These are phyloP conservation scores for Quercus suber DNA, from an alignment of 306 rosid species.

Conservation along the genomic window DNA sequence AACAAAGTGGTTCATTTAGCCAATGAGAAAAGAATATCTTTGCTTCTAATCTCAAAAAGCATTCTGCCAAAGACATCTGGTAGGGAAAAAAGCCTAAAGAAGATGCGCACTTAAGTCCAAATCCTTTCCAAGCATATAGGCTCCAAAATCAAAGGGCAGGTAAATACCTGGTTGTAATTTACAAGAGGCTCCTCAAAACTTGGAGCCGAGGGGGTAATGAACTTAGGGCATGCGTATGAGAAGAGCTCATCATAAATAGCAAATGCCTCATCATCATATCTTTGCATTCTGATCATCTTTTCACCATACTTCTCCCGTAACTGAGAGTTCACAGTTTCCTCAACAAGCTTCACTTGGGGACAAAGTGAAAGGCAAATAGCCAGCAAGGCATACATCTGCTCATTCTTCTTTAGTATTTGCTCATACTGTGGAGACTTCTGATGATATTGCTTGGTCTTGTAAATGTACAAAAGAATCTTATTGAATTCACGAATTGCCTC, in stretches of 20 bases:
- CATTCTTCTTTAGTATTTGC: constrained; percentile 95
- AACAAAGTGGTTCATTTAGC: neutral
- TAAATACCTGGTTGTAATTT: constrained; percentile 87
- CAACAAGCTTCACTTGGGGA: constrained; percentile 83
- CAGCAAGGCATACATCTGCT: constrained; percentile 98
- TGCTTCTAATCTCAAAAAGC: neutral
- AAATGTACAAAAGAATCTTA: constrained; percentile 81
- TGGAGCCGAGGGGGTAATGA: constrained; percentile 97
- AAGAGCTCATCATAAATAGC: constrained; percentile 93
- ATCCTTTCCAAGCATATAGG: neutral
- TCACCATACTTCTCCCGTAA: constrained; percentile 95
- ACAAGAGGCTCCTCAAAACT: constrained; percentile 90
- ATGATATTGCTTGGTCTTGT: constrained; percentile 75
- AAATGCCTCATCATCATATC: constrained; percentile 93
- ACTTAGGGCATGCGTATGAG: constrained; percentile 98
- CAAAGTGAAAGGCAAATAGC: constrained; percentile 91
- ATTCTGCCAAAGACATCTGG: neutral
- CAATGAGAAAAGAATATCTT: neutral
- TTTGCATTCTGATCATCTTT: constrained; percentile 91
- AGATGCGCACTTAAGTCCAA: constrained; percentile 1
- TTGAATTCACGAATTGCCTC: constrained; percentile 92
- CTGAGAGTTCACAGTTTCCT: constrained; percentile 88
- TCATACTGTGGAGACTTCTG: constrained; percentile 92
- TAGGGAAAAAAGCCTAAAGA: neutral
- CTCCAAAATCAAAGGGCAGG: neutral